Base-by-base conservation (phyloP, 805 yeast species). In the Hanseniaspora vineae region DNA sequence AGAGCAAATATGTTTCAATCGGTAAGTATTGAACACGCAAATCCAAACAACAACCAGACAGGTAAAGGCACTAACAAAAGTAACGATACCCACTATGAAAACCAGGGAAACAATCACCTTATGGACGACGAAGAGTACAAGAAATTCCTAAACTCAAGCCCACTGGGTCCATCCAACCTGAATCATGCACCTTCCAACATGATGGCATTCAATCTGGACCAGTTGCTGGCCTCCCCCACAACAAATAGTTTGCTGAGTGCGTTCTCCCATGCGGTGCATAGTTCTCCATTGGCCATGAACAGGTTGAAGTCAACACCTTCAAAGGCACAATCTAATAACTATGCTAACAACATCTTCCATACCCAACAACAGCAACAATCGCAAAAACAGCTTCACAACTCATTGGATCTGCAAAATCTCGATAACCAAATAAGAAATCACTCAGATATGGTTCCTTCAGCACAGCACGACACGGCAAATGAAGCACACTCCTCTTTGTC, bases 201-300 rank as follows among this genome's bases (percentile, higher is more conserved):
- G 17, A 44, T 47, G 46, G 42, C 42, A 44, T 47, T 47, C 19
- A 47, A 47, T 17, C 29, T 47, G 13, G 50, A 47, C 37, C 39
- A 44, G 10, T 39, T 47, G 14, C 39, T 47, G 39, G 47, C 40
- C 12, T 44, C 50, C 2, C 50, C 50, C 14, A 44, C 42, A 14
- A 47, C 42, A 13, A 47, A 45, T 15, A 47, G 44, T 6, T 47
- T 47, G 17, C 46, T 44, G 35, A 37, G 9, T n/a, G 50, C 50
- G 2, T 44, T 47, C 12, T 47, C 50, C 2, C 50, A 47, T 19
- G 50, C 50, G 15, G 50, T 47, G 12, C 40, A 47, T 23, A 44
- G 44, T 35, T 47, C 50, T 12, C 50, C 50, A 5, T 17, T 48
- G 29, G 45, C 46, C 18, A 37, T 35, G n/a, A 42, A 42, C 15